Conservation (phyloP, 331 rosid genomes). For the Quercus phellos region DNA sequence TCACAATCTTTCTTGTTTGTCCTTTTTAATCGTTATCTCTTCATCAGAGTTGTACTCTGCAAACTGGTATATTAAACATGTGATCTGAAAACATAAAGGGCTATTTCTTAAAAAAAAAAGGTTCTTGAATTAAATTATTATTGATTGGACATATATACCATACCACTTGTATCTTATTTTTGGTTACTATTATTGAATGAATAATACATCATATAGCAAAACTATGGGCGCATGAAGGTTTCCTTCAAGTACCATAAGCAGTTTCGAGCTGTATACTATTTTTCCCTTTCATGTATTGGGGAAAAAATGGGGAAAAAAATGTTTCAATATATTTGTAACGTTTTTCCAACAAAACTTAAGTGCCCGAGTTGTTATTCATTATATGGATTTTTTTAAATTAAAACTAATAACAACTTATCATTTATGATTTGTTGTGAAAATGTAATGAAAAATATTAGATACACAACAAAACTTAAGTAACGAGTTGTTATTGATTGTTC, state of each 20-base stretch:
- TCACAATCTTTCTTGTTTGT: background rate
- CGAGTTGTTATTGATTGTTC: too few relatives aligned
- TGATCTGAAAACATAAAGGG: constrained; percentile 8
- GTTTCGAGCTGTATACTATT: too few relatives aligned
- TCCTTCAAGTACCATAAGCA: background rate
- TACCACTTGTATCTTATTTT: too few relatives aligned
- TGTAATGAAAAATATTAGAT: too few relatives aligned
- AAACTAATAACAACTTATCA: accelerated
- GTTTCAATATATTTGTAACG: too few relatives aligned
- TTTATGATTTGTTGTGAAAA: too few relatives aligned
- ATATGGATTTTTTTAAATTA: too few relatives aligned
- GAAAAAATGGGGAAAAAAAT: too few relatives aligned
- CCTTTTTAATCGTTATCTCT: background rate
- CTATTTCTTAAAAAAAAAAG: background rate
- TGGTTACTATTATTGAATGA: too few relatives aligned
- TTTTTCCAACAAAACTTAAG: too few relatives aligned
- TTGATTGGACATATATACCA: background rate
- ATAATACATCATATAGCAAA: constrained; percentile 18
- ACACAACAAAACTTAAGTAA: too few relatives aligned
- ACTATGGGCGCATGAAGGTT: constrained; percentile 35
- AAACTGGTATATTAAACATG: constrained; percentile 3
- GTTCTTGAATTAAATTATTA: background rate
- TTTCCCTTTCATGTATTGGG: too few relatives aligned
- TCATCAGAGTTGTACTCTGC: background rate
- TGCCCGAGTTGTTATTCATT: accelerated